Percentiles rank a stretch among this genome's conserved stretches.
These are phyloP conservation scores for Pugionium dolabratum DNA, from an alignment of 345 rosid genomes.

Conservation along the genomic window DNA sequence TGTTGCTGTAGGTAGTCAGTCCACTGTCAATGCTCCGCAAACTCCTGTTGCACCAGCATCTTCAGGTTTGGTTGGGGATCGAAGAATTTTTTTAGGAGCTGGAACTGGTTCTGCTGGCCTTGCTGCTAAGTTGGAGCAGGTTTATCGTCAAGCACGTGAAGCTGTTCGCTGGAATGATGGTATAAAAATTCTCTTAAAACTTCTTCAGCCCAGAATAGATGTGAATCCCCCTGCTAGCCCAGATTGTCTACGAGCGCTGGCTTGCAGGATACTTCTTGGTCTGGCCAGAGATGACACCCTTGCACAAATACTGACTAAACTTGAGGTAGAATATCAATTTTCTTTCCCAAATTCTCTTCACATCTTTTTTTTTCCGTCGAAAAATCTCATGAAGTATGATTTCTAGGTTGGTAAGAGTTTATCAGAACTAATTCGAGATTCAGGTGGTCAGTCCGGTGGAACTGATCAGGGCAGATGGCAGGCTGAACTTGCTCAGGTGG, in stretches of 20 bases:
- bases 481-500: constrained; percentile 90
- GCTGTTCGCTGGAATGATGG: constrained; percentile 96
- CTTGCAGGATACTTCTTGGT: constrained; percentile 95
- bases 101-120: constrained; percentile 99
- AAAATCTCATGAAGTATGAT: constrained; percentile 26
- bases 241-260: constrained; percentile 92
- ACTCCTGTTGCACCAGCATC: constrained; percentile 55
- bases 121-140: constrained; percentile 97
- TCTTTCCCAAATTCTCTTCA: constrained; percentile 7
- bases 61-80: constrained; percentile 95
- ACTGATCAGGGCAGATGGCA: constrained; percentile 94
- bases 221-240: constrained; percentile 81
- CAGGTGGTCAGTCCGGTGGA: constrained; percentile 78
- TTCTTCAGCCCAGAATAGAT: constrained; percentile 85
- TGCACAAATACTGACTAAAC: constrained; percentile 97
- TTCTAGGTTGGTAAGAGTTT: constrained; percentile 92
- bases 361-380: constrained; percentile 6
- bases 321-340: constrained; percentile 59
- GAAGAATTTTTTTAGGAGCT: constrained; percentile 90
- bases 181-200: constrained; percentile 92
- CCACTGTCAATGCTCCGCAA: constrained; percentile 43
- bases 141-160: constrained; percentile 93
- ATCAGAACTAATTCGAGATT: constrained; percentile 91
- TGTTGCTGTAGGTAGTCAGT: constrained; percentile 32
- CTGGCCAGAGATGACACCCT: constrained; percentile 94